phyloP scores from a whole-genome alignment of 2,329 filamentous ascomycete species.

The Fusarium sp. region DNA sequence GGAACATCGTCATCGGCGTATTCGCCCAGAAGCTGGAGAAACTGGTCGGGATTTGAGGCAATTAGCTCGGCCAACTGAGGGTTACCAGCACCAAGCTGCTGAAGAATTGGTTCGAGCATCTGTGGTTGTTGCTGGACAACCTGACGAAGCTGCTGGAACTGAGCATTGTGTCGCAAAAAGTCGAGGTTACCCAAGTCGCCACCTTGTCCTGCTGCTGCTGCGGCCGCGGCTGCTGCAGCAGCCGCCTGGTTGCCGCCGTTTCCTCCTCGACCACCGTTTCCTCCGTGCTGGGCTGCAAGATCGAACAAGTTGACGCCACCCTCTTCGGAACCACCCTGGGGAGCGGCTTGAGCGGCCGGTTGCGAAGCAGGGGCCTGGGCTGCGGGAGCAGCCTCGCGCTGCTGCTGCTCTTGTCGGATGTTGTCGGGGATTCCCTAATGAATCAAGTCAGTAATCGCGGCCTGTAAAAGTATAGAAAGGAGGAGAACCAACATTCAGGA shows the following conservation, averaged over 20 bases:
- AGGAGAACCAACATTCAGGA: conserved; percentile 75
- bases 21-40: conserved; percentile 89
- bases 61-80: conserved; percentile 94
- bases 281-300: conserved; percentile 81
- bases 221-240: conserved; percentile 58
- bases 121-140: conserved; percentile 97
- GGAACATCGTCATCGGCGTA: conserved; percentile 85
- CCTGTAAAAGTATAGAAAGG: neutral
- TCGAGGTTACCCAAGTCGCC: conserved; percentile 82
- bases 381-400: conserved; percentile 49
- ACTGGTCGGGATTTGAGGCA: conserved; percentile 90
- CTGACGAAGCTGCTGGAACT: conserved; percentile 97
- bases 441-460: conserved; percentile 19
- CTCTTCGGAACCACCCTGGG: conserved; percentile 65
- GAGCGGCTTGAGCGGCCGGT: conserved; percentile 51
- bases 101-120: conserved; percentile 98
- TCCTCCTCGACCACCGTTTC: conserved; percentile 58
- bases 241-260: conserved; percentile 55
- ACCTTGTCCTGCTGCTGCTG: conserved; percentile 62
- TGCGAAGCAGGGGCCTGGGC: conserved; percentile 56
- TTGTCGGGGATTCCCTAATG: conserved; percentile 88
- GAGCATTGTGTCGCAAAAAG: conserved; percentile 92
- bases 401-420: conserved; percentile 76
- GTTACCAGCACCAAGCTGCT: conserved; percentile 95
- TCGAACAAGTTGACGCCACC: conserved; percentile 90